Evolutionary conservation across 768 basidiomycete species (phyloP), one percentile per base, ranked within the genome.

Genomic region (Lentinula sp.): DNA sequence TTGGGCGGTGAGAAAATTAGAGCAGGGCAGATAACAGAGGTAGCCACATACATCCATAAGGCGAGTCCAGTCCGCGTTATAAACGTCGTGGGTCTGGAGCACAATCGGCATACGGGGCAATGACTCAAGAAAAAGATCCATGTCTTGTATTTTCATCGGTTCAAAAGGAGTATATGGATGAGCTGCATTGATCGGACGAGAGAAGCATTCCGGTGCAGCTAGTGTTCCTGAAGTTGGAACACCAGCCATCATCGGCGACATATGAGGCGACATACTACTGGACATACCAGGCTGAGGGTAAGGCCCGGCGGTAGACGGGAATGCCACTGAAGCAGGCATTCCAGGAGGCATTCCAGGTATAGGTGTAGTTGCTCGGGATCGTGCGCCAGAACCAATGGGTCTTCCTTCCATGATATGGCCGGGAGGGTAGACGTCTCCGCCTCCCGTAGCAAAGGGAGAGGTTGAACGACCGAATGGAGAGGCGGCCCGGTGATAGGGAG

Each of bases 31-130:
- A 53, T 35, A 49, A 33, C 32, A 41, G 39, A 54, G 57, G 32
- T 10, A 37, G 18, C 15, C 18, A 77, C 81, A 12, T 67, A 90
- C 91, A 75, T 85, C 83, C 79, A 89, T 88, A 66, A 90, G 82
- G 56, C 91, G 78, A 63, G 80, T 83, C 91, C 91, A 94, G 67
- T 94, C 91, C 59, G 87, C 85, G 62, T 82, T 79, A 63, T 84
- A 84, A 9, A 92, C 85, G 66, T 94, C 91, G 67, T 93, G 91
- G 18, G 88, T 79, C 39, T 83, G 78, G 23, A 93, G 81, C 10
- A 88, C 83, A 6, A 78, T 63, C 6, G 91, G 91, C 85, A 93
- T 87, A 66, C 84, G 81, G 12, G 90, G 88, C 43, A 85, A 76
- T 15, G 78, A 77, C 45, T 86, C 82, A 49, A 84, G 79, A 66